A percentile compares a stretch with the other conserved stretches of the same genome.
Conservation (phyloP, 257 asterid species). For the Solanum pinnatisectum region DNA sequence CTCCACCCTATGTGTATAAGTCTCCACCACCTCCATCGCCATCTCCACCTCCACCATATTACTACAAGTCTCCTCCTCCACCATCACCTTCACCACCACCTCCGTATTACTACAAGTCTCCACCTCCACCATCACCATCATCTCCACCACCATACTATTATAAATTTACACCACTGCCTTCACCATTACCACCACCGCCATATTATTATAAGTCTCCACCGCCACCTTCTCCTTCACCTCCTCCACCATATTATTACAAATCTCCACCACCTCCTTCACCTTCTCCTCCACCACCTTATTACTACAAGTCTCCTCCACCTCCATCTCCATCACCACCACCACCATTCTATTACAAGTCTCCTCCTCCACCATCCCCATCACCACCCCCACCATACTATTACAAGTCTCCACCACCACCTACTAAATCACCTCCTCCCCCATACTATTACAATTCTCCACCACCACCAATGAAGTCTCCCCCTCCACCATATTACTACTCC, state of each 20-base stretch:
- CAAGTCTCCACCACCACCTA: slow-evolving; percentile 37
- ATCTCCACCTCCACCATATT: not conserved
- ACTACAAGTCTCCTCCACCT: not conserved
- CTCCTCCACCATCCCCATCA: not conserved
- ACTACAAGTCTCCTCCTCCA: not conserved
- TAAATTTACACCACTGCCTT: not conserved
- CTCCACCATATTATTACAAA: not conserved
- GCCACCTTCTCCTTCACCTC: not conserved
- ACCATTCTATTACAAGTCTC: not conserved
- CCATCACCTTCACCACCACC: not conserved
- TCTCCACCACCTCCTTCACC: not conserved
- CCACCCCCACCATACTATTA: not conserved
- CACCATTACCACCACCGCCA: not conserved
- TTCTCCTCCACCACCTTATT: not conserved
- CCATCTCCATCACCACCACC: not conserved
- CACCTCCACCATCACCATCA: not conserved
- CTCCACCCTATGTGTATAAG: not conserved
- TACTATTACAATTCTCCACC: not conserved
- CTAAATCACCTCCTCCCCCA: not conserved
- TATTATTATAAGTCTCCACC: not conserved
- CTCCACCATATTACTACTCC: slow-evolving; percentile 15
- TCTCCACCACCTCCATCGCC: not conserved
- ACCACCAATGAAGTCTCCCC: not conserved
- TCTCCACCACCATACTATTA: not conserved
- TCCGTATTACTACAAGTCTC: not conserved